Conservation (phyloP, 345 rosid species). For the Eucalyptus cladocalyx region DNA sequence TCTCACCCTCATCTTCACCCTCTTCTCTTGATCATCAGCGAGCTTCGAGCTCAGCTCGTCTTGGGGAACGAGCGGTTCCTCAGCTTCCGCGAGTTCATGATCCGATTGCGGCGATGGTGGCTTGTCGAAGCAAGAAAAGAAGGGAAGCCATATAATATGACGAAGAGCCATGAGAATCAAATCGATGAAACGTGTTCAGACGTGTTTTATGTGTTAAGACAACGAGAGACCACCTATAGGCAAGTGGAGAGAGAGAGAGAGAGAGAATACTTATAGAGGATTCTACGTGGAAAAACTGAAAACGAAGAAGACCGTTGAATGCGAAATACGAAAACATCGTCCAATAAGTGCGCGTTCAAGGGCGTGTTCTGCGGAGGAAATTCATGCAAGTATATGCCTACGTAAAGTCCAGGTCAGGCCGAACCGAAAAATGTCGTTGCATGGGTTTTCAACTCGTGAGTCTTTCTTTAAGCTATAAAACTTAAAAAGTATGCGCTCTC, state of each 20-base stretch:
- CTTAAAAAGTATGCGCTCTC: neutral
- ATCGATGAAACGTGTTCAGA: neutral
- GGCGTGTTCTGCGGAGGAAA: neutral
- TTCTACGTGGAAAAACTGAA: neutral
- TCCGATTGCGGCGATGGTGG: neutral
- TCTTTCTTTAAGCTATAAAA: neutral
- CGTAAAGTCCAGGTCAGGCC: neutral
- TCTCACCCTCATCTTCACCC: constrained; percentile 28
- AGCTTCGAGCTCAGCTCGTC: neutral
- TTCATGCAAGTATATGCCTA: neutral
- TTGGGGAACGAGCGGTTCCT: neutral
- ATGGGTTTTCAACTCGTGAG: neutral
- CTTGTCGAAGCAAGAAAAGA: neutral
- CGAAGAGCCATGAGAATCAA: neutral
- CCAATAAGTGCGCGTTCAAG: neutral
- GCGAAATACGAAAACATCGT: neutral
- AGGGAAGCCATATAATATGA: neutral
- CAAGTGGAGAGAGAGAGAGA: neutral
- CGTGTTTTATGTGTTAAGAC: neutral
- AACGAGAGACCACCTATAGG: neutral
- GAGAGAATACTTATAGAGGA: neutral
- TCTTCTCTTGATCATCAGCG: neutral
- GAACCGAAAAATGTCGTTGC: neutral
- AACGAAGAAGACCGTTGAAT: neutral
- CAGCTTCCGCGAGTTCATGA: neutral